These are phyloP conservation scores for Rugonectria rugulosa DNA, from an alignment of 2,329 filamentous ascomycete species.

Conservation along the genomic window DNA sequence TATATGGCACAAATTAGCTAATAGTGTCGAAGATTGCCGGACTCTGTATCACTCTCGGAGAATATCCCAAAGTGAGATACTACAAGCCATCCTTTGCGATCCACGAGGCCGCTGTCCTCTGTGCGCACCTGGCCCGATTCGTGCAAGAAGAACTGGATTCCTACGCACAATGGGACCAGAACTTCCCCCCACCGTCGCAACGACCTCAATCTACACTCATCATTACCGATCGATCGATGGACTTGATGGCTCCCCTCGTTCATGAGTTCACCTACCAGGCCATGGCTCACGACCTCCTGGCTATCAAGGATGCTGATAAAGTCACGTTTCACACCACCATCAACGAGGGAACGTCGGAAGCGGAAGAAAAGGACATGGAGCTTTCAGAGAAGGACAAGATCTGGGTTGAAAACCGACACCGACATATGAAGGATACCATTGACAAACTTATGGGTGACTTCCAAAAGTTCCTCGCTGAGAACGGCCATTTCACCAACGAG, in stretches of 20 bases:
- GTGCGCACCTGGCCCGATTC: constrained; percentile 86
- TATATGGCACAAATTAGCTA: not conserved
- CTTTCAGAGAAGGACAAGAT: constrained; percentile 90
- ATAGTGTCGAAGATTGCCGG: constrained; percentile 50
- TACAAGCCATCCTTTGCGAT: constrained; percentile 77
- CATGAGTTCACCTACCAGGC: constrained; percentile 99
- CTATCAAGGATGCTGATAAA: constrained; percentile 88
- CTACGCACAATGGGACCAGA: constrained; percentile 83
- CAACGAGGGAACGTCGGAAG: constrained; percentile 74
- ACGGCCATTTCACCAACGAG: constrained; percentile 88
- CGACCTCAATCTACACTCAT: constrained; percentile 84
- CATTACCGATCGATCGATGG: constrained; percentile 92
- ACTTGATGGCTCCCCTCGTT: constrained; percentile 83
- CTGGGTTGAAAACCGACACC: constrained; percentile 93
- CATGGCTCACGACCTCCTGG: constrained; percentile 93
- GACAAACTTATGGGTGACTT: constrained; percentile 94
- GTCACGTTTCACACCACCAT: constrained; percentile 82
- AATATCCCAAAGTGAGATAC: constrained; percentile 93
- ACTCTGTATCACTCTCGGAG: constrained; percentile 89
- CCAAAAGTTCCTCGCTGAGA: constrained; percentile 87
- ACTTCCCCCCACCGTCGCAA: constrained; percentile 81
- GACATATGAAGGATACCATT: constrained; percentile 98
- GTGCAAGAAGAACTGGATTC: constrained; percentile 90
- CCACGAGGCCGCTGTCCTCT: constrained; percentile 89
- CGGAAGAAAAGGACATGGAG: constrained; percentile 89